phyloP scores from a whole-genome alignment of 2,329 filamentous ascomycete genomes.

The Fusarium abutilonis region DNA sequence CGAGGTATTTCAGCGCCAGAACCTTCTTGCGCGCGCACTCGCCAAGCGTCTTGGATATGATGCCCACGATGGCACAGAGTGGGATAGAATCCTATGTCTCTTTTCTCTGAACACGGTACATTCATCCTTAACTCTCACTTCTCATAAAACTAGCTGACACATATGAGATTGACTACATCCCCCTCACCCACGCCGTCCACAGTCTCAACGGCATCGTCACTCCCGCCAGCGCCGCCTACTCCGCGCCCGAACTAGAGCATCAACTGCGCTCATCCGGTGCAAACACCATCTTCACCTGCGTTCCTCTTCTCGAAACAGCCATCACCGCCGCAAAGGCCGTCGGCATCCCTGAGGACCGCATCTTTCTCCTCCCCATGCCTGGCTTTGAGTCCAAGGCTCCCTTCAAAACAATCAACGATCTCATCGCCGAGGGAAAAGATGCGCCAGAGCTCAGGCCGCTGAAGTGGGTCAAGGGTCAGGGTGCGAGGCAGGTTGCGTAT shows the following conservation, averaged over 20 bases:
- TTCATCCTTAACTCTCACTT: not conserved
- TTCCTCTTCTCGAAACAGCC: constrained; percentile 71
- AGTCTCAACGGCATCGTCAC: constrained; percentile 77
- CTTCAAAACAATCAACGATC: constrained; percentile 72
- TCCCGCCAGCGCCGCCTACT: constrained; percentile 80
- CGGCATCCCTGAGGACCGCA: constrained; percentile 69
- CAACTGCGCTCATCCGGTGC: constrained; percentile 76
- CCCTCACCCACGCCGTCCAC: constrained; percentile 78
- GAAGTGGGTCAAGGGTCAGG: constrained; percentile 71
- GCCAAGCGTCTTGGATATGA: constrained; percentile 76
- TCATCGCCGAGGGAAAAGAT: constrained; percentile 68
- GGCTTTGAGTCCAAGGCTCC: constrained; percentile 60
- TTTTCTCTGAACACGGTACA: constrained; percentile 83
- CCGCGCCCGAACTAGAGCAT: constrained; percentile 73
- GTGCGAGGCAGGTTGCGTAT: constrained; percentile 74
- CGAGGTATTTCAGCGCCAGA: constrained; percentile 72
- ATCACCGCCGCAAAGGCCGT: constrained; percentile 70
- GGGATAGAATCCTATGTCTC: constrained; percentile 81
- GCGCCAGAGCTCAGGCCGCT: constrained; percentile 64
- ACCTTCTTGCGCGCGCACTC: constrained; percentile 73
- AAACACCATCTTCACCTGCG: constrained; percentile 76
- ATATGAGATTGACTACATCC: constrained; percentile 76
- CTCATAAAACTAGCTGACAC: not conserved
- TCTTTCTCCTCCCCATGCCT: constrained; percentile 77
- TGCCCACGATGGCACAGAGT: constrained; percentile 76